Base-by-base conservation (phyloP, 495 filamentous ascomycete species). In the Neurospora cerealis region DNA sequence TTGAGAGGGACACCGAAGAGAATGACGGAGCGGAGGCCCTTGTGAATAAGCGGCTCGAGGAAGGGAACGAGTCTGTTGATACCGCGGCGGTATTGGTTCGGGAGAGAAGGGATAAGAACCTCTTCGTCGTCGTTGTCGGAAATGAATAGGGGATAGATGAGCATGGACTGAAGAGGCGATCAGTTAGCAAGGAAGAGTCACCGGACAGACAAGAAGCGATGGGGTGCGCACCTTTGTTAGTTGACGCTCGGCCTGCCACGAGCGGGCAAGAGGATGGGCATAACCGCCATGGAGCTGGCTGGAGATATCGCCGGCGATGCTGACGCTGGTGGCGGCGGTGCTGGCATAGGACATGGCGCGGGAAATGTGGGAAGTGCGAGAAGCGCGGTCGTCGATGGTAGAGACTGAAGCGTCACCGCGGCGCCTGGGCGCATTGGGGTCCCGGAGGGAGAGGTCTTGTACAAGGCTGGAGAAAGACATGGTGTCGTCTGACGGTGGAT, bases 231-330 rank as follows among this genome's bases (percentile, higher is more conserved):
- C 95, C 89, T 99, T 99, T 24, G 96, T 98, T 78, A 99, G 88
- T 87, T 98, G 95, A 69, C 94, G 88, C 83, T 99, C 96, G 11
- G 96, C 93, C 80, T 99, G 96, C 96, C 96, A 99, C 79, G 93
- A 87, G 74, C 96, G 86, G 69, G 93, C 91, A 69, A 99, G 88
- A 36, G 96, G 94, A 79, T 99, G 96, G 77, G 90, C 92, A 81
- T 98, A 99, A 71, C 96, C 96, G 73, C 94, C 91, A 82, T 99
- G 96, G 37, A 99, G 88, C 79, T 98, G 96, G 79, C 94, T 97
- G 13, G 93, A 92, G 75, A 99, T 96, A 76, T 97, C 93, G 36
- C 94, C 94, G 11, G 91, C 87, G 75, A 97, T 94, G 89, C 93
- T 96, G 66, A 97, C 93, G 82, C 93, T 96, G 13, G 94, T 97